phyloP scores from a whole-genome alignment of 345 rosid genomes.

The Hirschfeldia incana region DNA sequence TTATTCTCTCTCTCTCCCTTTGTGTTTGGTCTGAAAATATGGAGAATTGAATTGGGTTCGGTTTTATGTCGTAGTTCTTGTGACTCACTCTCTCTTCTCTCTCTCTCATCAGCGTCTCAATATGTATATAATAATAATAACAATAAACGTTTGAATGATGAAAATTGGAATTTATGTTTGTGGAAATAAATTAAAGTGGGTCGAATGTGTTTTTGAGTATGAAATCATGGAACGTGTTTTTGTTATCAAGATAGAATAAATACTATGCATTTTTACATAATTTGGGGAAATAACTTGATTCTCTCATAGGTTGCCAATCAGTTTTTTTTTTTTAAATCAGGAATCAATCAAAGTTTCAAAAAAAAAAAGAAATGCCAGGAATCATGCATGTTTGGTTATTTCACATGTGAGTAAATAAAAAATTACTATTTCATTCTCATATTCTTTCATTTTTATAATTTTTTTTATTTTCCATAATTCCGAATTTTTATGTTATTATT shows the following conservation, averaged over 20 bases:
- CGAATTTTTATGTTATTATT: not conserved
- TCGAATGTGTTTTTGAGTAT: constrained; percentile 14
- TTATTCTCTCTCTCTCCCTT: not conserved
- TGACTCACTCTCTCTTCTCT: constrained; percentile 13
- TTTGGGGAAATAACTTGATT: not conserved
- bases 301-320: not conserved
- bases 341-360: too few relatives aligned
- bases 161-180: constrained; percentile 4
- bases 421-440: not conserved
- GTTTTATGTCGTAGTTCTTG: constrained; percentile 34
- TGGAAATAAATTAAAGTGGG: constrained; percentile 22
- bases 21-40: constrained; percentile 11
- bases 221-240: constrained; percentile 36
- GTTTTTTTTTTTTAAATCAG: not conserved
- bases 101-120: not conserved
- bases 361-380: not conserved
- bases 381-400: not conserved
- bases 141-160: not conserved
- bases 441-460: not conserved
- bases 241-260: constrained; percentile 1
- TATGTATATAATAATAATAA: not conserved
- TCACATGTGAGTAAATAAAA: not conserved
- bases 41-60: constrained; percentile 27
- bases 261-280: not conserved
- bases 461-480: not conserved